Conservation (phyloP, 2,329 filamentous ascomycete species). For the Daldinia eschscholtzii region DNA sequence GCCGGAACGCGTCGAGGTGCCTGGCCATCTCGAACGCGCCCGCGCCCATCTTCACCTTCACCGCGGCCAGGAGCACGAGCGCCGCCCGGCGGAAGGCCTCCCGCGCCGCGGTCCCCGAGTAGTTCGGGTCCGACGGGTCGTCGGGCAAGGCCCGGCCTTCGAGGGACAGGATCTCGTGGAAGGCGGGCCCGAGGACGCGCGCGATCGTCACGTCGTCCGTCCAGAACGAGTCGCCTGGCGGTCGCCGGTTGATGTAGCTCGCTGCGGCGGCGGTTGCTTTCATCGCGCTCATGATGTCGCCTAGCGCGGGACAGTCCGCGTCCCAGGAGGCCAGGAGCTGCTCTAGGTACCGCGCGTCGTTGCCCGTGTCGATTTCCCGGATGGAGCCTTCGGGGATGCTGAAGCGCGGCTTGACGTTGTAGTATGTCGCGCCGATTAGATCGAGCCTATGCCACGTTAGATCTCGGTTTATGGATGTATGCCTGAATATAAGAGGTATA, state of each 20-base stretch:
- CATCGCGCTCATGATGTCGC: conserved; percentile 46
- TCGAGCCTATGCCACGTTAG: conserved; percentile 42
- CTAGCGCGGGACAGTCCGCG: conserved; percentile 39
- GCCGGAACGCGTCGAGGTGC: conserved; percentile 48
- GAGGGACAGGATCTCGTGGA: conserved; percentile 46
- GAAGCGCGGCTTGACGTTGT: conserved; percentile 45
- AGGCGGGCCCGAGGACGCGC: conserved; percentile 46
- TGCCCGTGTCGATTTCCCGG: conserved; percentile 39
- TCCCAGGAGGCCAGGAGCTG: conserved; percentile 45
- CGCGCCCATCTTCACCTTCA: conserved; percentile 47
- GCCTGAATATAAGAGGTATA: no score
- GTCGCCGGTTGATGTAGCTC: conserved; percentile 46
- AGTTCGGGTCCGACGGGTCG: conserved; percentile 32
- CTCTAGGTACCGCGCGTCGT: conserved; percentile 42
- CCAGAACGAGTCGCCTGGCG: conserved; percentile 42
- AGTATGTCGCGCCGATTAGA: conserved; percentile 46
- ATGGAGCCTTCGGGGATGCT: conserved; percentile 40
- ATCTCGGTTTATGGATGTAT: conserved; percentile 2
- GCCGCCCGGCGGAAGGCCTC: conserved; percentile 48
- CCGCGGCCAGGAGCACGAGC: conserved; percentile 47
- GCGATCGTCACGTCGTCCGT: conserved; percentile 45
- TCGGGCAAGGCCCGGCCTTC: conserved; percentile 45
- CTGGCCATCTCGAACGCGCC: conserved; percentile 40
- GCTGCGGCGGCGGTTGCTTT: conserved; percentile 47
- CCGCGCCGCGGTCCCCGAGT: conserved; percentile 45